phyloP scores from a whole-genome alignment of 306 rosid genomes.

The Gastrolobium bilobum region DNA sequence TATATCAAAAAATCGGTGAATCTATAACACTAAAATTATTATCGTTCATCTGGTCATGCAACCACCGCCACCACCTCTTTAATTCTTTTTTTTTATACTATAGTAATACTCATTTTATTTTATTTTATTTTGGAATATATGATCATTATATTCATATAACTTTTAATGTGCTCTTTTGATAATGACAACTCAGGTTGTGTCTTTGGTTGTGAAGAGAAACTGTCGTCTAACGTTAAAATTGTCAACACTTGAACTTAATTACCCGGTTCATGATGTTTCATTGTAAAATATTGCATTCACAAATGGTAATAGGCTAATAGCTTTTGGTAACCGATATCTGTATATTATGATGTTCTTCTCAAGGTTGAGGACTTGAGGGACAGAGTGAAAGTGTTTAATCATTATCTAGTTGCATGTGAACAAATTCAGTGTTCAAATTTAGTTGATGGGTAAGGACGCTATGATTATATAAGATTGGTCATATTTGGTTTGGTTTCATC shows the following conservation, averaged over 20 bases:
- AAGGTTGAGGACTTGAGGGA: not conserved
- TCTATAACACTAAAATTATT: no score
- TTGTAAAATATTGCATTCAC: not conserved
- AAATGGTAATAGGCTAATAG: not conserved
- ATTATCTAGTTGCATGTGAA: no score
- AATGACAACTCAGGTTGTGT: slow-evolving; percentile 3
- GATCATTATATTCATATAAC: no score
- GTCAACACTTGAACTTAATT: not conserved
- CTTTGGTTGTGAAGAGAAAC: no score
- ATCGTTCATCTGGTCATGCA: slow-evolving; percentile 62
- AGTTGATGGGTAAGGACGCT: not conserved
- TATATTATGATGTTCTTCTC: slow-evolving; percentile 3
- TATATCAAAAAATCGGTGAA: no score
- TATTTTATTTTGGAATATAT: no score
- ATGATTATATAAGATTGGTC: slow-evolving; percentile 1
- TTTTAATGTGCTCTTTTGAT: slow-evolving; percentile 1
- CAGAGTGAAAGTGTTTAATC: no score
- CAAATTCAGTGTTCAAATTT: slow-evolving; percentile 5
- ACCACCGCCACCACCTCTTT: slow-evolving; percentile 42
- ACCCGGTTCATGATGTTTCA: not conserved
- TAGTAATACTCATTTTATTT: not conserved
- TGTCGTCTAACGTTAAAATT: no score
- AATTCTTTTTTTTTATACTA: not conserved
- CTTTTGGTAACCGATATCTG: not conserved
- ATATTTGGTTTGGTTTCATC: not conserved